phyloP scores from a whole-genome alignment of 169 alveolate species.

The Eimeria praecox region DNA sequence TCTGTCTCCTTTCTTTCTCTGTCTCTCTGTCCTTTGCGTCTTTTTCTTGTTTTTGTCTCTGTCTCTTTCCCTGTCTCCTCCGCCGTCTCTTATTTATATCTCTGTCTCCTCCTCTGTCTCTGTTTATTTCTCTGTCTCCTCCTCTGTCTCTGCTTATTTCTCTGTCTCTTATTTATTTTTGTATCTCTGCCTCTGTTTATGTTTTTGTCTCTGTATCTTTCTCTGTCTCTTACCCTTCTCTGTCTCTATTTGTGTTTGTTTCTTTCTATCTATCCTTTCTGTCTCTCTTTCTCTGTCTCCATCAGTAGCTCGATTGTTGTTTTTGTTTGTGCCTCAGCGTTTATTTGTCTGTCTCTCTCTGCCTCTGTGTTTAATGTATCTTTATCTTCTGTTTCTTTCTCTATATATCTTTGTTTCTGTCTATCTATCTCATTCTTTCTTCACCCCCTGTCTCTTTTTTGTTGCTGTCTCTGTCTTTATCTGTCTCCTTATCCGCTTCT shows the following conservation, averaged over 20 bases:
- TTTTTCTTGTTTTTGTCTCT: too few relatives aligned
- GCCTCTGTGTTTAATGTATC: not conserved
- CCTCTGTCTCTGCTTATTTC: too few relatives aligned
- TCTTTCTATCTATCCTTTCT: not conserved
- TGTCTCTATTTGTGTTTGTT: not conserved
- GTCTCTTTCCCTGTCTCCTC: too few relatives aligned
- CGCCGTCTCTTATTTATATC: too few relatives aligned
- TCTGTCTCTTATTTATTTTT: too few relatives aligned
- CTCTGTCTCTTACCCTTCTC: not conserved
- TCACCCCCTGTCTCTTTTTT: not conserved
- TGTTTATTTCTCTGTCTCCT: too few relatives aligned
- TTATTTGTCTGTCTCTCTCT: not conserved
- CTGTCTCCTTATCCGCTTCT: too few relatives aligned
- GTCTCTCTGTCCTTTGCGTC: too few relatives aligned
- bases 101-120: too few relatives aligned
- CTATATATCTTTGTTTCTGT: not conserved
- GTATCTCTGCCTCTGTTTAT: not conserved
- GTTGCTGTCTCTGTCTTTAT: not conserved
- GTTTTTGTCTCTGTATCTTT: not conserved
- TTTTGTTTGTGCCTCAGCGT: not conserved
- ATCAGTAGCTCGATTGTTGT: not conserved
- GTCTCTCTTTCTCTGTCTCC: not conserved
- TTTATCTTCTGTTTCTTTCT: not conserved
- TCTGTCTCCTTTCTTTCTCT: too few relatives aligned
- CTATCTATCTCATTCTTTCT: not conserved